Conservation (phyloP, 208 protist genomes). For the Leishmania martiniquensis region DNA sequence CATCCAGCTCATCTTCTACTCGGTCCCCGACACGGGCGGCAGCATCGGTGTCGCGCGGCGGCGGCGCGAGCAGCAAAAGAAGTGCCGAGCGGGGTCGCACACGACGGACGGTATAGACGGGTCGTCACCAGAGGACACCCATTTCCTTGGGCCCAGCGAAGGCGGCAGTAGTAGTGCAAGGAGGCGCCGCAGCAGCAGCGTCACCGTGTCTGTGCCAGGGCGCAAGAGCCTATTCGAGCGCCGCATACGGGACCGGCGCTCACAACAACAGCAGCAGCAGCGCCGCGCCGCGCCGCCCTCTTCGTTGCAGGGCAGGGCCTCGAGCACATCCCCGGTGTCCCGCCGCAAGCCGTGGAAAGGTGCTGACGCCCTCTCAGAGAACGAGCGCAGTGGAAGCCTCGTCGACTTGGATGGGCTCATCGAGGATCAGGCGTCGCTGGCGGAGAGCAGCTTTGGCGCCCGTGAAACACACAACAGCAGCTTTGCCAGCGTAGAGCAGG, state of each 20-base stretch:
- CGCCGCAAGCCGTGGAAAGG: slow-evolving; percentile 5
- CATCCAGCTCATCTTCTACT: slow-evolving; percentile 42
- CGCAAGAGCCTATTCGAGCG: slow-evolving; percentile 9
- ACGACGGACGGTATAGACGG: not conserved
- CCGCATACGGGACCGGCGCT: slow-evolving; percentile 5
- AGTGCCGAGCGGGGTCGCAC: not conserved
- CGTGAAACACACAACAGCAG: slow-evolving; percentile 19
- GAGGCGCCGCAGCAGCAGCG: not conserved
- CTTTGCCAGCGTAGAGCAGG: slow-evolving; percentile 17
- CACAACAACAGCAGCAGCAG: not conserved
- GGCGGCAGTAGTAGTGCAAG: not conserved
- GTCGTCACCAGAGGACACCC: not conserved
- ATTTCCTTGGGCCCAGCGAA: not conserved
- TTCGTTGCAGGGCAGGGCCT: not conserved
- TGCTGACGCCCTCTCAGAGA: not conserved
- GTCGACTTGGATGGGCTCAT: not conserved
- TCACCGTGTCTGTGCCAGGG: not conserved
- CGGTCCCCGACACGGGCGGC: slow-evolving; percentile 2
- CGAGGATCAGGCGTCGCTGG: slow-evolving; percentile 9
- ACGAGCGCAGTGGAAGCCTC: not conserved
- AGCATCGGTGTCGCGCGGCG: not conserved
- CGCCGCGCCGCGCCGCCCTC: not conserved
- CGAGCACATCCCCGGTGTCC: not conserved
- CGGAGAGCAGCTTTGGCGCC: slow-evolving; percentile 17
- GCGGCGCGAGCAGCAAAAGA: slow-evolving; percentile 3